Conservation (phyloP, 192 early-diverging fungal genomes). For the Entophlyctis helioformis region DNA sequence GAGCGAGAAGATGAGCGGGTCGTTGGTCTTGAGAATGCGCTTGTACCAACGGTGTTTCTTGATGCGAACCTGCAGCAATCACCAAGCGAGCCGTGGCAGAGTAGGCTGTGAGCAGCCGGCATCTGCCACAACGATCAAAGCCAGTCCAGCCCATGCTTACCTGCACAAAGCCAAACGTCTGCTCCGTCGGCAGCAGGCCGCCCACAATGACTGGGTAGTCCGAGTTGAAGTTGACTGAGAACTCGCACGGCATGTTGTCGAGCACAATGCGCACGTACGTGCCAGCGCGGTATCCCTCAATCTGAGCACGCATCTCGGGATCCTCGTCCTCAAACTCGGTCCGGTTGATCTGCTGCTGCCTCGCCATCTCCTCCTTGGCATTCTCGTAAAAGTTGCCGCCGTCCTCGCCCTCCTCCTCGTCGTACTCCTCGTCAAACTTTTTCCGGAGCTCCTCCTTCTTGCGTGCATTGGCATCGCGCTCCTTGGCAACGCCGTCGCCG, state of each 20-base stretch:
- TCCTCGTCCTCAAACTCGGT: slow-evolving; percentile 83
- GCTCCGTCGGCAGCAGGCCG: slow-evolving; percentile 77
- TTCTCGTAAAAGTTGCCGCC: slow-evolving; percentile 77
- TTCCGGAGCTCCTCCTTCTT: slow-evolving; percentile 83
- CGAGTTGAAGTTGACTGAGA: slow-evolving; percentile 85
- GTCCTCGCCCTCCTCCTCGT: slow-evolving; percentile 54
- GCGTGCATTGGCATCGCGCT: slow-evolving; percentile 54
- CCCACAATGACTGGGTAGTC: slow-evolving; percentile 84
- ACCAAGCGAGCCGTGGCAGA: no score
- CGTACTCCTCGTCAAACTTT: slow-evolving; percentile 90
- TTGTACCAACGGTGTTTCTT: slow-evolving; percentile 97
- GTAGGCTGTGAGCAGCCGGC: no score
- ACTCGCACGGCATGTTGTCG: slow-evolving; percentile 87
- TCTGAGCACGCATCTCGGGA: slow-evolving; percentile 52
- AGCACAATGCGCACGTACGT: slow-evolving; percentile 87
- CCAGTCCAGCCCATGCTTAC: slow-evolving; percentile 6
- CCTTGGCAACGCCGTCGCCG: not conserved
- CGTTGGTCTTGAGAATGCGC: slow-evolving; percentile 93
- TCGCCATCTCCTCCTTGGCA: slow-evolving; percentile 77
- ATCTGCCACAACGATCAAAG: not conserved
- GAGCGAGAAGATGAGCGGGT: slow-evolving; percentile 92
- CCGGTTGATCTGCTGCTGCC: slow-evolving; percentile 71
- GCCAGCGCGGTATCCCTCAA: slow-evolving; percentile 90
- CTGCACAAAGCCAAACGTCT: slow-evolving; percentile 89
- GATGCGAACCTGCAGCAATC: slow-evolving; percentile 58